phyloP scores from a whole-genome alignment of 148 eudicot species.

The Chenopodium quinoa region DNA sequence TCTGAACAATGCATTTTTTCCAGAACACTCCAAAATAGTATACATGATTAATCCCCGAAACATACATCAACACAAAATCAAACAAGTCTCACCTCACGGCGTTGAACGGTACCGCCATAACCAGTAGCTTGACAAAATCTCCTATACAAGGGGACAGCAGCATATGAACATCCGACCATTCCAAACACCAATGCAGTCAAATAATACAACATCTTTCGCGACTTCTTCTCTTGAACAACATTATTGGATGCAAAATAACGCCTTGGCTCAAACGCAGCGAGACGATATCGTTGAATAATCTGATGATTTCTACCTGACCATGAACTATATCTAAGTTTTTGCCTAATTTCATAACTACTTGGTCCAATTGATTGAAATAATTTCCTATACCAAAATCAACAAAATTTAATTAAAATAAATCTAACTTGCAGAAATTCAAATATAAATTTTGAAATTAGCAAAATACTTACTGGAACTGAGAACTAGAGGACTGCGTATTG shows the following conservation, averaged over 20 bases:
- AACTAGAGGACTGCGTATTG: constrained; percentile 23
- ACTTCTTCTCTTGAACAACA: constrained; percentile 56
- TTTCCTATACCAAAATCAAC: constrained; percentile 37
- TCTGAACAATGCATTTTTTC: too few relatives aligned
- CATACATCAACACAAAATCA: not conserved
- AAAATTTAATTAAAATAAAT: not conserved
- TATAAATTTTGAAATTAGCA: not conserved
- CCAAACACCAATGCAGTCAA: constrained; percentile 84
- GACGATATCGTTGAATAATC: constrained; percentile 19
- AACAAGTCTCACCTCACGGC: constrained; percentile 63
- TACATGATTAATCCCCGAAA: not conserved
- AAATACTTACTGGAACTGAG: constrained; percentile 37
- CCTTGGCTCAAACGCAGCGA: constrained; percentile 22
- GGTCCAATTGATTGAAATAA: constrained; percentile 22
- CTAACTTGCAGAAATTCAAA: not conserved
- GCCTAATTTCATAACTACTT: constrained; percentile 29
- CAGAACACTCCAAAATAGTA: not conserved
- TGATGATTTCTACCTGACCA: constrained; percentile 27
- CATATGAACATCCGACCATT: constrained; percentile 90
- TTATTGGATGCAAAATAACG: constrained; percentile 50
- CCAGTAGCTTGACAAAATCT: constrained; percentile 98
- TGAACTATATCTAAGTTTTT: constrained; percentile 34
- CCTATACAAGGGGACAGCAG: constrained; percentile 87
- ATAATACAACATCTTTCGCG: constrained; percentile 69
- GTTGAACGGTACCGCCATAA: constrained; percentile 96